phyloP scores from a whole-genome alignment of 805 yeast genomes.

The Candida jianshihensis region DNA sequence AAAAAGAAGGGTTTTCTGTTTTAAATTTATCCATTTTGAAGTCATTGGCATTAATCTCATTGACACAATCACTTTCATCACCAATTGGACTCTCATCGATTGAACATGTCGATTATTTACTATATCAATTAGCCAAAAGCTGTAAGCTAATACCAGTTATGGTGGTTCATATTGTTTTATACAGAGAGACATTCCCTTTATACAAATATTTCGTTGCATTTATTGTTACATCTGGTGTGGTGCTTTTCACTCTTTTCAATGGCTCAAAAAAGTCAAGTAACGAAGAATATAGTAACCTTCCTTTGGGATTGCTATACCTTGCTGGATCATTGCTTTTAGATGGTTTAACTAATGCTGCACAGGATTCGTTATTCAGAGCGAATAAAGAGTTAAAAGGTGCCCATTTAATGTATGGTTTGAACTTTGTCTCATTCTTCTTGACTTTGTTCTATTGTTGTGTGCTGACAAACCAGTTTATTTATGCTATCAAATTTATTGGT shows the following conservation, averaged over 20 bases:
- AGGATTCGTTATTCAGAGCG: slow-evolving; percentile 69
- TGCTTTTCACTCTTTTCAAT: slow-evolving; percentile 60
- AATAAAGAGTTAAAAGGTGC: slow-evolving; percentile 64
- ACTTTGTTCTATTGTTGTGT: slow-evolving; percentile 41
- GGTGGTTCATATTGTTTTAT: slow-evolving; percentile 67
- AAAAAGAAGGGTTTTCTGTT: slow-evolving; percentile 8
- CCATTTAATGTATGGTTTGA: slow-evolving; percentile 74
- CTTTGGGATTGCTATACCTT: slow-evolving; percentile 56
- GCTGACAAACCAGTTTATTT: slow-evolving; percentile 40
- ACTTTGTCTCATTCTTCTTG: slow-evolving; percentile 36
- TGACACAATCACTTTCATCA: slow-evolving; percentile 70
- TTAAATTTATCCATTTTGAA: slow-evolving; percentile 13
- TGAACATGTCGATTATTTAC: slow-evolving; percentile 78
- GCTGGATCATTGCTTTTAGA: slow-evolving; percentile 66
- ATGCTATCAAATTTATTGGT: slow-evolving; percentile 41
- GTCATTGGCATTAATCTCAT: slow-evolving; percentile 16
- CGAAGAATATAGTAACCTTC: slow-evolving; percentile 25
- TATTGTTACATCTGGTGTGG: slow-evolving; percentile 78
- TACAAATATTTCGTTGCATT: slow-evolving; percentile 75
- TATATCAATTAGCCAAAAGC: slow-evolving; percentile 81
- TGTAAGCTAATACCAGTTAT: slow-evolving; percentile 95
- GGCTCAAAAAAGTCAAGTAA: slow-evolving; percentile 26
- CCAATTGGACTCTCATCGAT: slow-evolving; percentile 79
- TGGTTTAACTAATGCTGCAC: slow-evolving; percentile 90
- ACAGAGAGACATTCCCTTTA: slow-evolving; percentile 62